A percentile compares a stretch with the other conserved stretches of the same genome.
These are phyloP conservation scores for Septoria petroselini DNA, from an alignment of 2,329 filamentous ascomycete genomes.

Conservation along the genomic window DNA sequence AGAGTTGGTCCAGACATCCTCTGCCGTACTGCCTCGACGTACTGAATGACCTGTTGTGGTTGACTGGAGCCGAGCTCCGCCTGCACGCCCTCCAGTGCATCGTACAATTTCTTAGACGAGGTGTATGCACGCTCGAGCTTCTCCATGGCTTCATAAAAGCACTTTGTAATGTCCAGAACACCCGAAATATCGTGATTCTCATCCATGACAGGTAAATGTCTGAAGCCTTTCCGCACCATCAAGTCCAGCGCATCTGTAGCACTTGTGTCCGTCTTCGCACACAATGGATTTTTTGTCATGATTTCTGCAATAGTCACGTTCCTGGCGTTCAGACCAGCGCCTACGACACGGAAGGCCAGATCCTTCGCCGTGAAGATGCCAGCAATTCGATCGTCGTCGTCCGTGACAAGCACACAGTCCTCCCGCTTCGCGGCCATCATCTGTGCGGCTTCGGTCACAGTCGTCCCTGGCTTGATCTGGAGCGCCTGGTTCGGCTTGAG, in stretches of 20 bases:
- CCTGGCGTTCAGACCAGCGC: slow-evolving; percentile 80
- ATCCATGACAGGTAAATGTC: slow-evolving; percentile 97
- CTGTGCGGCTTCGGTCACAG: slow-evolving; percentile 92
- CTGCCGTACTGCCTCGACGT: slow-evolving; percentile 87
- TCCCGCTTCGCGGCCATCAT: slow-evolving; percentile 98
- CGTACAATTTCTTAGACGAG: slow-evolving; percentile 96
- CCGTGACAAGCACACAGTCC: slow-evolving; percentile 95
- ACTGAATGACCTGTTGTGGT: slow-evolving; percentile 97
- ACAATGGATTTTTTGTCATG: slow-evolving; percentile 99
- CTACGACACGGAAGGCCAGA: slow-evolving; percentile 93
- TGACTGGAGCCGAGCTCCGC: slow-evolving; percentile 94
- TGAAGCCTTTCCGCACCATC: slow-evolving; percentile 97
- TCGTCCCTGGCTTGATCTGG: slow-evolving; percentile 93
- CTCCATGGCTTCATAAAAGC: slow-evolving; percentile 99
- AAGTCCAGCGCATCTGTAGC: slow-evolving; percentile 95
- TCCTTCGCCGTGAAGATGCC: slow-evolving; percentile 99
- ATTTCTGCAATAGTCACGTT: slow-evolving; percentile 94
- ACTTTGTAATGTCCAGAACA: slow-evolving; percentile 97
- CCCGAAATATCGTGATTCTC: slow-evolving; percentile 99
- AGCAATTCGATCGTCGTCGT: slow-evolving; percentile 95
- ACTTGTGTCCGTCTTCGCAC: slow-evolving; percentile 94
- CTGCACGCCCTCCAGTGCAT: slow-evolving; percentile 95
- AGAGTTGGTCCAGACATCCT: slow-evolving; percentile 99
- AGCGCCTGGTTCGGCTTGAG: slow-evolving; percentile 92
- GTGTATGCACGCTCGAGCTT: slow-evolving; percentile 97